Conservation (phyloP, 176 grass and related monocot species). For the Oropetium thomaeum region DNA sequence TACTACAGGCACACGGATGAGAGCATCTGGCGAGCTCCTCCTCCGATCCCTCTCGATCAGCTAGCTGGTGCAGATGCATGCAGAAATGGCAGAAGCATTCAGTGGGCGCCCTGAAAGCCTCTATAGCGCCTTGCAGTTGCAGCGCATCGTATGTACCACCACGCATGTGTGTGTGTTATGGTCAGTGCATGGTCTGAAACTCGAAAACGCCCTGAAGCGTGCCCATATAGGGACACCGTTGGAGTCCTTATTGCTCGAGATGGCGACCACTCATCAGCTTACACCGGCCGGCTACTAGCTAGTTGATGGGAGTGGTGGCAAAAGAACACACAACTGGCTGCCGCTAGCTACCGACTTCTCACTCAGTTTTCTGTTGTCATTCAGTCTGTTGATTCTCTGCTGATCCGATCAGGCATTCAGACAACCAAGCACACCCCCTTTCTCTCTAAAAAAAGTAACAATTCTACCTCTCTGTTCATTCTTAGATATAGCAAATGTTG, state of each 20-base stretch:
- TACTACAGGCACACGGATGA: too few species aligned
- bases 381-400: constrained; percentile 25
- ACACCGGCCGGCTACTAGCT: too few species aligned
- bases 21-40: constrained; percentile 24
- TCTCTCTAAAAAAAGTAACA: neutral
- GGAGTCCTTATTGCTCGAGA: constrained; percentile 40
- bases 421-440: neutral
- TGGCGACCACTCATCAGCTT: constrained; percentile 57
- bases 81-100: constrained; percentile 29
- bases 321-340: neutral
- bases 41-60: neutral
- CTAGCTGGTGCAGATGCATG: constrained; percentile 12
- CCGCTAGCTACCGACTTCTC: neutral
- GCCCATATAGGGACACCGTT: constrained; percentile 32
- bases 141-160: neutral
- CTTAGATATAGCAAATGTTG: neutral
- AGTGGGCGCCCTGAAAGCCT: constrained; percentile 20
- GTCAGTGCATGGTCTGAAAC: neutral
- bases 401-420: constrained; percentile 23
- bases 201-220: constrained; percentile 24
- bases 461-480: too few species aligned
- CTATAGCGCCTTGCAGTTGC: neutral
- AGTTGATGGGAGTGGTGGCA: too few species aligned
- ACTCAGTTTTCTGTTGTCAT: constrained; percentile 6
- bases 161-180: neutral